These are phyloP conservation scores for Salicornia ramosissima DNA, from an alignment of 148 eudicot species.

Conservation along the genomic window DNA sequence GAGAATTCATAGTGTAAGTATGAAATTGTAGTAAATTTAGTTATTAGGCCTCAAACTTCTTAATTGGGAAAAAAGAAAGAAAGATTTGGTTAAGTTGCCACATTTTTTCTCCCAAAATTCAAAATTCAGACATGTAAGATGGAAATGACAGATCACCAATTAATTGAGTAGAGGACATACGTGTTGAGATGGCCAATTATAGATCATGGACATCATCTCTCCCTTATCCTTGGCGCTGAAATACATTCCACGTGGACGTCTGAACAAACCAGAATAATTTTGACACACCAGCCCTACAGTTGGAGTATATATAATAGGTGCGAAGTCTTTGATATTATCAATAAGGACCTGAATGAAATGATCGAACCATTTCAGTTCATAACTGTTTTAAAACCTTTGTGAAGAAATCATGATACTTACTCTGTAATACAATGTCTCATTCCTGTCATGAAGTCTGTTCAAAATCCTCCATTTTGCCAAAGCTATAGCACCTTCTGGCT, in stretches of 20 bases:
- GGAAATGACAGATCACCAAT: neutral
- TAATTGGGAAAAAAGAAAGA: no score
- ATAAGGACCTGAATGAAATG: constrained; percentile 73
- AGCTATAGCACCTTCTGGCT: constrained; percentile 51
- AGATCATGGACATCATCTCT: constrained; percentile 99
- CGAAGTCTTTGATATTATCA: constrained; percentile 85
- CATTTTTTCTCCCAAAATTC: neutral
- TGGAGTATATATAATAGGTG: constrained; percentile 97
- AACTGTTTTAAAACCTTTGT: constrained; percentile 11
- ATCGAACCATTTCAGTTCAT: constrained; percentile 24
- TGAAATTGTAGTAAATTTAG: no score
- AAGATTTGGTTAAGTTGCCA: neutral
- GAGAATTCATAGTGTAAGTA: no score
- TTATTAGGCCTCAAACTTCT: no score
- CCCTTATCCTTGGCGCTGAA: constrained; percentile 97
- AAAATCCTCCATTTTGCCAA: constrained; percentile 95
- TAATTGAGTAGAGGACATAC: constrained; percentile 34
- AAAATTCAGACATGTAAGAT: neutral
- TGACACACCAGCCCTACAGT: constrained; percentile 98
- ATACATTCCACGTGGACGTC: constrained; percentile 99
- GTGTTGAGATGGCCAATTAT: constrained; percentile 80
- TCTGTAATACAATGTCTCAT: constrained; percentile 88
- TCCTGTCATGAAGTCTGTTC: constrained; percentile 93
- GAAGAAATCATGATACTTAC: constrained; percentile 45
- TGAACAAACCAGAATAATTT: constrained; percentile 94